phyloP scores from a whole-genome alignment of 352 stramenopile genomes.

The Blastocystis sp. region DNA sequence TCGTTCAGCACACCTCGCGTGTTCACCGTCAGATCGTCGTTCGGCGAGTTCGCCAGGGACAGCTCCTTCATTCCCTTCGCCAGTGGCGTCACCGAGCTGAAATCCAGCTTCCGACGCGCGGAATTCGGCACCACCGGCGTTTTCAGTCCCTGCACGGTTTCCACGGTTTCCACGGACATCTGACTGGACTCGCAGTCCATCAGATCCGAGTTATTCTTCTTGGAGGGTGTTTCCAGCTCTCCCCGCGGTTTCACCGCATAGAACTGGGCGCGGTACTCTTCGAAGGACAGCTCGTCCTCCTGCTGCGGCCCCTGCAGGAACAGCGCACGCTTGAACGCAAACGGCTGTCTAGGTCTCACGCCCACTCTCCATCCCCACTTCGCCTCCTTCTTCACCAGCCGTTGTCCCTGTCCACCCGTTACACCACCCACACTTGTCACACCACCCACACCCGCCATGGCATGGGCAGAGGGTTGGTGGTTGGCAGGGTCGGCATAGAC shows the following conservation, averaged over 20 bases:
- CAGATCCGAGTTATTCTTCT: not conserved
- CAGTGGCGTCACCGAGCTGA: not conserved
- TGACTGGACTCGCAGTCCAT: constrained; percentile 11
- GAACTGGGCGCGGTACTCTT: constrained; percentile 29
- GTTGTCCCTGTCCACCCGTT: not conserved
- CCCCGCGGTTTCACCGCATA: not conserved
- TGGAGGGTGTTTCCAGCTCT: constrained; percentile 21
- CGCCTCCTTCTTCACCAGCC: constrained; percentile 6
- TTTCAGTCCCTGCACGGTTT: not conserved
- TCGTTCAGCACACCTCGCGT: constrained; percentile 57
- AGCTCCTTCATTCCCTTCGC: not conserved
- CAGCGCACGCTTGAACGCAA: constrained; percentile 13
- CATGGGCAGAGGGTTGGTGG: not conserved
- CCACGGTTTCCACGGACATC: not conserved
- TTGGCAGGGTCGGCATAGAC: constrained; percentile 32
- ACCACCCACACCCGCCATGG: too few species aligned
- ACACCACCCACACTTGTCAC: not conserved
- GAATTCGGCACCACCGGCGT: not conserved
- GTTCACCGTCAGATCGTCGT: constrained; percentile 43
- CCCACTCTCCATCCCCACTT: not conserved
- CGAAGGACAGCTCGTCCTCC: constrained; percentile 31
- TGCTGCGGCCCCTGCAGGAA: constrained; percentile 3
- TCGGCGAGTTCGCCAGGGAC: not conserved
- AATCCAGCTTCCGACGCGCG: not conserved
- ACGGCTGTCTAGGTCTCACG: constrained; percentile 2